Evolutionary conservation across 2,329 filamentous ascomycete genomes (phyloP).

Genomic region (Trichoderma sp.): DNA sequence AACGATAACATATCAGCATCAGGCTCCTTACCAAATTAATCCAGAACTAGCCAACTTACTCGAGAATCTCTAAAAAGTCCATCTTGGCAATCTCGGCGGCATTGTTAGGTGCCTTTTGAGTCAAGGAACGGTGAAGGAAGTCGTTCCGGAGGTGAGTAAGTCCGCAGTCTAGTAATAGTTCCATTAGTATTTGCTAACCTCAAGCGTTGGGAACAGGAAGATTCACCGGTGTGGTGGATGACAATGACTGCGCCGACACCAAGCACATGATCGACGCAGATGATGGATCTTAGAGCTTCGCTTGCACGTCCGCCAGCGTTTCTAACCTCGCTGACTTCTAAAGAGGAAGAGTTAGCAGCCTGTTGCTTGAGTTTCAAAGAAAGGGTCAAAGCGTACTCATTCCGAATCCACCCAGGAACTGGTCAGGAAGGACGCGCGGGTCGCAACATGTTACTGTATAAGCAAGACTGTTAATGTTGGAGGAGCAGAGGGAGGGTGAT

Average conservation of each 20-base stretch:
- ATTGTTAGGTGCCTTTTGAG: neutral
- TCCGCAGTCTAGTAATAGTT: neutral
- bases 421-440: neutral
- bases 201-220: neutral
- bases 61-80: neutral
- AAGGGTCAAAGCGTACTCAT: neutral
- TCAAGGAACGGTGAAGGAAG: neutral
- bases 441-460: neutral
- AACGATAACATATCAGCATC: neutral
- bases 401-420: neutral
- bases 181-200: neutral
- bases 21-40: neutral
- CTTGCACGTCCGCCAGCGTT: neutral
- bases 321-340: neutral
- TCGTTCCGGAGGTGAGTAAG: neutral
- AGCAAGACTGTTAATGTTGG: neutral
- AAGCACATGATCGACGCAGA: neutral
- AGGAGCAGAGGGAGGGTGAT: neutral
- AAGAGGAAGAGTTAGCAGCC: neutral
- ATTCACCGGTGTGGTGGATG: neutral
- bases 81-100: neutral
- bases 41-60: neutral
- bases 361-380: neutral
- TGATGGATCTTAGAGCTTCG: neutral
- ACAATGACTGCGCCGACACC: neutral